Evolutionary conservation across 257 asterid genomes (phyloP), one percentile per base, ranked within the genome.

Genomic region (Jaltomata sinuosa): DNA sequence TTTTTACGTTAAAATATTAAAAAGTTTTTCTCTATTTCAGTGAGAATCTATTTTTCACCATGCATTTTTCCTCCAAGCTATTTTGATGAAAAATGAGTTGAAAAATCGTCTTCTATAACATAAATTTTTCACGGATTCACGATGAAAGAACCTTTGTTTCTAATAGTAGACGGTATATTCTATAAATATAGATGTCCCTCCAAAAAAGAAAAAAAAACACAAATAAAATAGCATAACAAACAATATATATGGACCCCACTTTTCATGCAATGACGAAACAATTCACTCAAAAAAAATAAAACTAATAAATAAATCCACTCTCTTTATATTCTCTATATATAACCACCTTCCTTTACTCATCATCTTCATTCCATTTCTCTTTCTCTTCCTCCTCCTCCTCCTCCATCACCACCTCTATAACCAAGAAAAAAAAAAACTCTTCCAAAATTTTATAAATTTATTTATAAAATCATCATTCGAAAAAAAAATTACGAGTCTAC

Each of bases 191-290:
- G 62, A 81, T 11, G 53, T 59, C 71, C 53, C 79, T 38, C 72
- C 7, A 1, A 64, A 64, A 29, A 29, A 64, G 12, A 3, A 14
- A 64, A 31, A 29, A 59, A 52, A 38, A 38, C 42, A 38, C 6
- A 38, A 38, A 71, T 21, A 27, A 80, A 80, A 54, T 52, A 65
- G 59, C 86, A 87, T 45, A 86, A 84, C 81, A 59, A 53, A 32
- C 76, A 67, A 67, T 16, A 32, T 32, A 67, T 19, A 82, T 86
- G 68, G 94, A 82, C 84, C 93, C 93, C 91, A 86, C 45, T 47
- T 83, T 79, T 84, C 83, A 54, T 80, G 82, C 83, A 61, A 62
- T 91, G 95, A 90, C 92, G 93, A 88, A 91, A 91, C 65, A 90
- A 84, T 85, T 89, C 88, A 87, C 90, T 86, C 14, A 36, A 82